Evolutionary conservation across 2,329 filamentous ascomycete genomes (phyloP), one percentile per base, ranked within the genome.

Genomic region (Colletotrichum limetticola): DNA sequence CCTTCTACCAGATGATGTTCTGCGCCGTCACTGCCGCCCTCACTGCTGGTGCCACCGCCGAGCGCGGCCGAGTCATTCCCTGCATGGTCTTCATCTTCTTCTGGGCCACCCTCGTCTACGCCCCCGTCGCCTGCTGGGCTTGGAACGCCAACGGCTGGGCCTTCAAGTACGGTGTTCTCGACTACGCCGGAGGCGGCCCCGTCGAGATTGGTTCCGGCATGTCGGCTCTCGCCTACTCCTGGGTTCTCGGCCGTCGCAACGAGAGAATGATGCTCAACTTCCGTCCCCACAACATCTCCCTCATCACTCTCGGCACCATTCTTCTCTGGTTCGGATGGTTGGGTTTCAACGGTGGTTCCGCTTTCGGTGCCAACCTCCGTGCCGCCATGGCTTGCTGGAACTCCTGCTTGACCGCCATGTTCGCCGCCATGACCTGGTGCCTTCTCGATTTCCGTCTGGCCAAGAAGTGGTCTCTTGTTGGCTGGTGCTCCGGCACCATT

Each of bases 201-300:
- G 97, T 99, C 89, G 97, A 99, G 85, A 98, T 99, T 78, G 94
- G 91, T 74, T 98, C 97, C 71, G 97, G 97, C 81, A 88, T 97
- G 85, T 97, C 95, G 56, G 97, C 96, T 35, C 88, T 98, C 59
- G 97, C 97, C 76, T 99, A 98, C 86, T 98, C 95, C 2, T 93
- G 94, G 94, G 92, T 98, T 49, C 93, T 99, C 74, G 97, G 97
- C 77, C 94, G 95, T 80, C 95, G 97, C 77, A 97, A 98, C 86
- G 96, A 98, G 87, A 97, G 95, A 87, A 98, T 98, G 95, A 98
- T 98, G 94, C 91, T 98, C 85, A 98, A 98, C 90, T 98, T 98
- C 90, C 94, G 97, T 77, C 97, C 97, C 22, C 97, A 99, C 89
- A 99, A 99, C 87, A 97, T 98, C 77, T 98, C 95, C 6, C 90